Conservation (phyloP, 345 rosid genomes). For the Gynandropsis gynandra region DNA sequence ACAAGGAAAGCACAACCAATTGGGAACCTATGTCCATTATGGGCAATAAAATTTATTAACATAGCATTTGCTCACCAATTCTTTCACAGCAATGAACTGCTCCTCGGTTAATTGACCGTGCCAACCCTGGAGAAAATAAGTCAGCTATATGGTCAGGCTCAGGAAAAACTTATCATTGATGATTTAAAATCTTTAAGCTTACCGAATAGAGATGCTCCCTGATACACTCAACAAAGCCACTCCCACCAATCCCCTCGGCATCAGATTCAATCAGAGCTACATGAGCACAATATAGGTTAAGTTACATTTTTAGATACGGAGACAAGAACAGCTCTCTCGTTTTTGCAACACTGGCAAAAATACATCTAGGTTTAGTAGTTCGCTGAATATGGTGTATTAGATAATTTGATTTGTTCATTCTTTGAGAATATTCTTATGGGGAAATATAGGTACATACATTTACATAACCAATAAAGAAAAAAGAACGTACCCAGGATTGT, state of each 20-base stretch:
- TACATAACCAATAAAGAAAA: slow-evolving; percentile 15
- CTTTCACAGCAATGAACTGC: slow-evolving; percentile 97
- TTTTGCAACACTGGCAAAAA: slow-evolving; percentile 10
- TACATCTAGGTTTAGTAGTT: slow-evolving; percentile 13
- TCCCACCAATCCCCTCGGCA: slow-evolving; percentile 99
- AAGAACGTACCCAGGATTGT: slow-evolving; percentile 75
- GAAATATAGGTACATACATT: slow-evolving; percentile 7
- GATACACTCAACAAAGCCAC: slow-evolving; percentile 96
- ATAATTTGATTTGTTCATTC: slow-evolving; percentile 7
- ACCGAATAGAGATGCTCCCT: slow-evolving; percentile 93
- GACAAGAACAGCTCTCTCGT: slow-evolving; percentile 15
- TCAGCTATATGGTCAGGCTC: slow-evolving; percentile 31
- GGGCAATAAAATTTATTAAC: background rate
- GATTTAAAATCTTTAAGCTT: slow-evolving; percentile 25
- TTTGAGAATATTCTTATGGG: slow-evolving; percentile 1
- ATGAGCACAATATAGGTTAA: slow-evolving; percentile 23
- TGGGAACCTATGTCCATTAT: slow-evolving; percentile 14
- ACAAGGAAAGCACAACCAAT: slow-evolving; percentile 8
- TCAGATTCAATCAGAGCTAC: slow-evolving; percentile 99
- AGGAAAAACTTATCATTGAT: slow-evolving; percentile 16
- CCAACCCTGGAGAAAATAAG: slow-evolving; percentile 68
- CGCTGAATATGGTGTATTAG: slow-evolving; percentile 7
- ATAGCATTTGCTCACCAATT: slow-evolving; percentile 56
- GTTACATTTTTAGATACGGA: slow-evolving; percentile 19
- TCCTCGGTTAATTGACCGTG: slow-evolving; percentile 76